Conservation (phyloP, 805 yeast genomes). For the Zygosaccharomyces gambellarensis region DNA sequence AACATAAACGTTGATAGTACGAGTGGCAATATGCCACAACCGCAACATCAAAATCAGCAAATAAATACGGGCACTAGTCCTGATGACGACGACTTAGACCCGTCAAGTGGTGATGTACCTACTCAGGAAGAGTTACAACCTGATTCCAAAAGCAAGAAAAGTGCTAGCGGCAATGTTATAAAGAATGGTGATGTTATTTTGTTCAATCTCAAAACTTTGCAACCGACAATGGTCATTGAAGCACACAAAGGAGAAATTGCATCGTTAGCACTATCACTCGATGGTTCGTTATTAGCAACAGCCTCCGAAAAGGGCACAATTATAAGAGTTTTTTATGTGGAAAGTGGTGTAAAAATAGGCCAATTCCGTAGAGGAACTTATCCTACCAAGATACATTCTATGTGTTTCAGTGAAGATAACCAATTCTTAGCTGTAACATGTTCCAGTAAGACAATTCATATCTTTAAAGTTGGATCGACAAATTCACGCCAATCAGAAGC, state of each 20-base stretch:
- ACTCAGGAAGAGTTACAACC: conserved; percentile 2
- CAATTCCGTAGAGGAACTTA: conserved; percentile 82
- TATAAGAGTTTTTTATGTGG: conserved; percentile 59
- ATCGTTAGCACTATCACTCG: conserved; percentile 55
- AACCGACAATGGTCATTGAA: conserved; percentile 63
- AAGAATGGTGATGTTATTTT: conserved; percentile 63
- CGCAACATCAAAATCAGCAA: conserved; percentile 30
- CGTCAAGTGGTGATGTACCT: conserved; percentile 6
- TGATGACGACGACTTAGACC: neutral
- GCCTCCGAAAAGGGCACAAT: conserved; percentile 78
- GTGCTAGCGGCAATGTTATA: conserved; percentile 25
- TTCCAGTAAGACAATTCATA: conserved; percentile 88
- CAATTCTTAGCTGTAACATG: conserved; percentile 75
- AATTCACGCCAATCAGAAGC: conserved; percentile 5
- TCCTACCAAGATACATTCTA: conserved; percentile 71
- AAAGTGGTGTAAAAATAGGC: conserved; percentile 56
- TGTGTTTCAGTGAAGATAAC: conserved; percentile 69
- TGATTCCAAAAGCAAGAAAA: conserved; percentile 17
- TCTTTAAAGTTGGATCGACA: conserved; percentile 57
- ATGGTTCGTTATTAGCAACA: conserved; percentile 65
- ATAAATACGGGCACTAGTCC: neutral
- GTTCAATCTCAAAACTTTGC: conserved; percentile 56
- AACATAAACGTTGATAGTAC: conserved; percentile 19
- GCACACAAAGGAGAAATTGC: conserved; percentile 71
- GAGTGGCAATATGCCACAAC: conserved; percentile 12